These are phyloP conservation scores for Pythium chondricola DNA, from an alignment of 352 stramenopile genomes.

Conservation along the genomic window DNA sequence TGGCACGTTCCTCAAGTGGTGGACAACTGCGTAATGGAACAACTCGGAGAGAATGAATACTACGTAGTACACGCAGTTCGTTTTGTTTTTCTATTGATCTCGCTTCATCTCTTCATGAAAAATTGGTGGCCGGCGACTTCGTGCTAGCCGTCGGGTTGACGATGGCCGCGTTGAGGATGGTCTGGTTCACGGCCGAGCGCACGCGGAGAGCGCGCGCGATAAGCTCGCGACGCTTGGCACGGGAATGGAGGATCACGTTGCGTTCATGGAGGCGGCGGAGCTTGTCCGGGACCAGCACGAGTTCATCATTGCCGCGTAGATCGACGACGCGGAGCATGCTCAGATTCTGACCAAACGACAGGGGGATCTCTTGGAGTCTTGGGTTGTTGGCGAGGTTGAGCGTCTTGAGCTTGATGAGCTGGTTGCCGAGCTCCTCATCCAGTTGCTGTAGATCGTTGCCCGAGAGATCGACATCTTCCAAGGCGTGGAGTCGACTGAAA, in stretches of 20 bases:
- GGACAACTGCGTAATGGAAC: slow-evolving; percentile 35
- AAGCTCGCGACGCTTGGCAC: slow-evolving; percentile 52
- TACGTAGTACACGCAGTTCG: neutral
- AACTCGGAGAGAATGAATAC: neutral
- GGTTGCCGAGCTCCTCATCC: slow-evolving; percentile 18
- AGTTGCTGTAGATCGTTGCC: slow-evolving; percentile 35
- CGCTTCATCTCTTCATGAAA: too few relatives aligned
- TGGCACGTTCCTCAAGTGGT: slow-evolving; percentile 54
- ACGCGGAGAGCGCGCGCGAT: slow-evolving; percentile 53
- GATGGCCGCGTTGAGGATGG: slow-evolving; percentile 11
- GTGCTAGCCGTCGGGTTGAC: slow-evolving; percentile 18
- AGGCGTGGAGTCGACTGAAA: slow-evolving; percentile 22
- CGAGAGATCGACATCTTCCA: slow-evolving; percentile 40
- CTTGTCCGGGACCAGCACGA: slow-evolving; percentile 35
- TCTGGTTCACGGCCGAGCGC: slow-evolving; percentile 30
- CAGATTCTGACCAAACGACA: slow-evolving; percentile 18
- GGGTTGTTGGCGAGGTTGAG: slow-evolving; percentile 37
- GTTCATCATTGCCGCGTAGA: slow-evolving; percentile 30
- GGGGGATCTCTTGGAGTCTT: slow-evolving; percentile 21
- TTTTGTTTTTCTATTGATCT: too few relatives aligned
- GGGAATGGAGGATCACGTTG: slow-evolving; percentile 54
- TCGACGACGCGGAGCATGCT: slow-evolving; percentile 34
- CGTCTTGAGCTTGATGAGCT: slow-evolving; percentile 31
- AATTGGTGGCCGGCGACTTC: too few relatives aligned
- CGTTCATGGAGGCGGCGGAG: slow-evolving; percentile 53